phyloP scores from a whole-genome alignment of 371 early-diverging fungal species.

The Mucor indicus region DNA sequence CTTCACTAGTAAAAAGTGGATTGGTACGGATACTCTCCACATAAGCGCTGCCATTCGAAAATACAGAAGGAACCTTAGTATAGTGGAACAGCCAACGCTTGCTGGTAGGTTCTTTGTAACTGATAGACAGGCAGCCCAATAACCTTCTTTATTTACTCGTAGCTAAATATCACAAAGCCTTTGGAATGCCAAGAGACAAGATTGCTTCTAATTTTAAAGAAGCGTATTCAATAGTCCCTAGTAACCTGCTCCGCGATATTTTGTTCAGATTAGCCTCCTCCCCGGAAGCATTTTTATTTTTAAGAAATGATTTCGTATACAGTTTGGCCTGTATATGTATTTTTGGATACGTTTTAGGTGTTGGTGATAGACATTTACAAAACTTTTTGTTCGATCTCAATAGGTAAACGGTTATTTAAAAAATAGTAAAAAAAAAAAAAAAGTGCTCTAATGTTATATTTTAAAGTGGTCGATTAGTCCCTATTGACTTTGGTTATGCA shows the following conservation, averaged over 20 bases:
- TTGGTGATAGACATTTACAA: slow-evolving; percentile 73
- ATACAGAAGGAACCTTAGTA: background rate
- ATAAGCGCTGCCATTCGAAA: background rate
- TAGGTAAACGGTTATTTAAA: slow-evolving; percentile 27
- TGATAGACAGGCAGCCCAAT: background rate
- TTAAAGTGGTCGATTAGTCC: slow-evolving; percentile 55
- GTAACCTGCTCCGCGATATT: slow-evolving; percentile 46
- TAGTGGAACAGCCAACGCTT: no score
- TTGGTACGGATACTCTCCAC: slow-evolving; percentile 16
- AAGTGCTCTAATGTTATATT: background rate
- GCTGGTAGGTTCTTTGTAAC: no score
- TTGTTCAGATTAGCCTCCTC: slow-evolving; percentile 52
- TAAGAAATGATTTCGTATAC: slow-evolving; percentile 56
- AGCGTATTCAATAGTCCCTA: slow-evolving; percentile 22
- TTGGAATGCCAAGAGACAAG: slow-evolving; percentile 44
- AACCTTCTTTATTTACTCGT: background rate
- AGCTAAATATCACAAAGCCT: slow-evolving; percentile 35
- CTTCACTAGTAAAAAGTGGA: slow-evolving; percentile 30
- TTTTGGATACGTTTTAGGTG: slow-evolving; percentile 67
- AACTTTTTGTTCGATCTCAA: slow-evolving; percentile 63
- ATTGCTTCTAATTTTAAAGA: slow-evolving; percentile 42
- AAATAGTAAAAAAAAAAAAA: background rate
- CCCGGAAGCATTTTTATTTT: slow-evolving; percentile 64
- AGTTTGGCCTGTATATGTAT: slow-evolving; percentile 61
- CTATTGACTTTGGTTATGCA: slow-evolving; percentile 77